phyloP scores from a whole-genome alignment of 1,139 yeast genomes.

The Suhomyces chickasaworum region DNA sequence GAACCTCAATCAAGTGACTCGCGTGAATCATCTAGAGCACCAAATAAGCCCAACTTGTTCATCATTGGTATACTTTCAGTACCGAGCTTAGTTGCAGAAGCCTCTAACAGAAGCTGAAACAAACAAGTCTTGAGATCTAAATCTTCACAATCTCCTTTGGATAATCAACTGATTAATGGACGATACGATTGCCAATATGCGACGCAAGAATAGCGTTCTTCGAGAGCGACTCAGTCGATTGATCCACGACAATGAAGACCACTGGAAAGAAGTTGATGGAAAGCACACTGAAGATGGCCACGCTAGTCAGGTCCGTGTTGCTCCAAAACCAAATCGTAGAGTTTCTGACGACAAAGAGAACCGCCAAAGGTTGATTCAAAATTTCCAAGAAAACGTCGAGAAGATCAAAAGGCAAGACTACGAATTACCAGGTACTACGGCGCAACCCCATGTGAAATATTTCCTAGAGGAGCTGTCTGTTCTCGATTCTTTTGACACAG shows the following conservation, averaged over 20 bases:
- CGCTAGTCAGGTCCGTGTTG: no score
- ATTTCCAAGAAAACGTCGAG: conserved; percentile 18
- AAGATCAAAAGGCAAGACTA: conserved; percentile 18
- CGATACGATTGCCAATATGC: conserved; percentile 17
- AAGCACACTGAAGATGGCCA: not conserved
- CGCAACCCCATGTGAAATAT: not conserved
- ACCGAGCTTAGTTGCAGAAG: no score
- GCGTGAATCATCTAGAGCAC: no score
- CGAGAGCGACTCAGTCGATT: conserved; percentile 16
- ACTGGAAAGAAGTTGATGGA: conserved; percentile 1
- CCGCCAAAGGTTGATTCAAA: conserved; percentile 13
- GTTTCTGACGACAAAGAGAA: conserved; percentile 12
- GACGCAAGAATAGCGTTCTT: conserved; percentile 17
- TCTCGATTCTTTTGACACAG: conserved; percentile 4
- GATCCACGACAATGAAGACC: conserved; percentile 15
- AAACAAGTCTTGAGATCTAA: no score
- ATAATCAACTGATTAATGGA: no score
- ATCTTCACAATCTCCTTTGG: no score
- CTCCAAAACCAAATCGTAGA: not conserved
- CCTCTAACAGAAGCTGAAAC: no score
- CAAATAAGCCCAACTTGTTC: no score
- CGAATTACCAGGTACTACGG: conserved; percentile 14
- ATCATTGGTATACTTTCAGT: no score
- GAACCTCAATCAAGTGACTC: no score
- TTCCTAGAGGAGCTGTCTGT: conserved; percentile 3